Conservation (phyloP, 192 early-diverging fungal species). For the Phycomyces nitens region DNA sequence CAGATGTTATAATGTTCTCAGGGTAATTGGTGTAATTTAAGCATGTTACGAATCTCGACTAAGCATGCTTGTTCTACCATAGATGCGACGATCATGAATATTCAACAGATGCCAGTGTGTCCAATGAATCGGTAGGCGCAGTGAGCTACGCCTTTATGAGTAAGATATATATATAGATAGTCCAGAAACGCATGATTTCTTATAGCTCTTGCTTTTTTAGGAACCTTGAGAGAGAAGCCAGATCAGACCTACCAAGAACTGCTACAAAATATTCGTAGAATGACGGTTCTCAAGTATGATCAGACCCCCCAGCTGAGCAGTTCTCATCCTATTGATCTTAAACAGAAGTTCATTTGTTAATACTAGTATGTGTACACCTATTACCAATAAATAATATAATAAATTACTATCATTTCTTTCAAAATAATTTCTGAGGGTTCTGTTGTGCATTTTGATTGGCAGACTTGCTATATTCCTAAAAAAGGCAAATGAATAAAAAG, state of each 20-base stretch:
- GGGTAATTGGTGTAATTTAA: constrained; percentile 45
- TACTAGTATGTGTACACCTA: neutral
- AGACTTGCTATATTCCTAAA: too few relatives aligned
- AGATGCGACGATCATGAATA: constrained; percentile 78
- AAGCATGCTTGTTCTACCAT: neutral
- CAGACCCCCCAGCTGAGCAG: constrained; percentile 80
- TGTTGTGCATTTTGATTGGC: too few relatives aligned
- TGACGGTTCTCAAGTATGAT: constrained; percentile 57
- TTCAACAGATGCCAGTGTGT: constrained; percentile 69
- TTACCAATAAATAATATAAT: too few relatives aligned
- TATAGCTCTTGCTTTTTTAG: neutral
- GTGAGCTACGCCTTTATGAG: constrained; percentile 73
- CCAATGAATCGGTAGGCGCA: constrained; percentile 63
- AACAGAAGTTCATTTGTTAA: constrained; percentile 13
- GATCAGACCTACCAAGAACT: constrained; percentile 68
- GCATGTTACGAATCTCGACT: too few relatives aligned
- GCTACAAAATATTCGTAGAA: constrained; percentile 61
- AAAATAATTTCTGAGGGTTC: too few relatives aligned
- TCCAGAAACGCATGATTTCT: neutral
- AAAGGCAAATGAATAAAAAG: too few relatives aligned
- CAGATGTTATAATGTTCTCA: constrained; percentile 79
- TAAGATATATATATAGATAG: constrained; percentile 19
- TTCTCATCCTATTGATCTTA: constrained; percentile 54
- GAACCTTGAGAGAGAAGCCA: constrained; percentile 32
- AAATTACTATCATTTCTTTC: too few relatives aligned